phyloP scores from a whole-genome alignment of 106 monocot species.

The Dendrobium chrysotoxum region DNA sequence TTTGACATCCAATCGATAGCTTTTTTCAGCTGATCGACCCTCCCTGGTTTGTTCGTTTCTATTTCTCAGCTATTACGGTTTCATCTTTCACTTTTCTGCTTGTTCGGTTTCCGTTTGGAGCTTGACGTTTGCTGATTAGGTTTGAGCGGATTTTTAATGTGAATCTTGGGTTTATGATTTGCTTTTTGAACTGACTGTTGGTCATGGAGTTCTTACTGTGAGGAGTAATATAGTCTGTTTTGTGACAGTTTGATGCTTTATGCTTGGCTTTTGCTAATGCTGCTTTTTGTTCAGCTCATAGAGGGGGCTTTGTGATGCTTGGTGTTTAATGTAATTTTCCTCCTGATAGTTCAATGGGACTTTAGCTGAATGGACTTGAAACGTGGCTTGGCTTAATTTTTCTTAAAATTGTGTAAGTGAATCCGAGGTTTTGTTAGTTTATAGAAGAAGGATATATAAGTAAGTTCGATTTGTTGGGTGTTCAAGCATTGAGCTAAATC shows the following conservation, averaged over 20 bases:
- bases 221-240: background rate
- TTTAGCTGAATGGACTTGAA: background rate
- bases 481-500: background rate
- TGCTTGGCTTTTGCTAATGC: background rate
- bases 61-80: background rate
- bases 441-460: background rate
- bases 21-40: background rate
- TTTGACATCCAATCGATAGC: background rate
- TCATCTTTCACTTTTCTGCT: conserved; percentile 5
- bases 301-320: background rate
- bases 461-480: background rate
- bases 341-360: background rate
- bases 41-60: background rate
- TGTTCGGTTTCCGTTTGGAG: background rate
- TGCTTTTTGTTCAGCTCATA: background rate
- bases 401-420: no score
- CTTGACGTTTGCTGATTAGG: background rate
- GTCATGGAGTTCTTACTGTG: background rate
- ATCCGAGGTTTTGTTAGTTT: background rate
- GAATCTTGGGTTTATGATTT: background rate
- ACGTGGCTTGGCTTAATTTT: background rate
- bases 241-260: background rate
- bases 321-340: background rate
- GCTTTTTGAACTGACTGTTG: background rate
- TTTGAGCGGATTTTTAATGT: background rate